Evolutionary conservation across 352 stramenopile genomes (phyloP), one percentile per base, ranked within the genome.

Genomic region (Globisporangium recalcitrans): DNA sequence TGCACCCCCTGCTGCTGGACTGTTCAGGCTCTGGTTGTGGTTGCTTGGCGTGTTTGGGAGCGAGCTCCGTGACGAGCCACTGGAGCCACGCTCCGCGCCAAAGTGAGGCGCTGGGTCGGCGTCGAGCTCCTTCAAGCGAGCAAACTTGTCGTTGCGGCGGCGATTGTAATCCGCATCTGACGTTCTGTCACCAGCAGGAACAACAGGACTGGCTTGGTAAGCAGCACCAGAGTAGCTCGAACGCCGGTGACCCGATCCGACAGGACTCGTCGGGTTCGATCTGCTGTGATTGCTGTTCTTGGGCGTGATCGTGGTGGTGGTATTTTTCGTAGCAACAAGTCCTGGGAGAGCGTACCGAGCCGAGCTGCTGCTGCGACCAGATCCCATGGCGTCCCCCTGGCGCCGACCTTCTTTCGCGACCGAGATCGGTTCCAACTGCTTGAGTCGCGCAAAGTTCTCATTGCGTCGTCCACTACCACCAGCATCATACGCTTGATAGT

Each of bases 81-180:
- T 1, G 38, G 38, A 46, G 22, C 21, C 44, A 22, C 29, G 47
- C 24, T 34, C 58, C 21, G 46, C 29, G 36, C 40, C 52, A 26
- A 48, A 4, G 9, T 31, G 29, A n/a, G 38, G 11, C 24, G 1
- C 55, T 21, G 24, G 54, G 1, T 29, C 22, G 19, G 46, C 32
- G 21, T 63, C 58, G 16, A 63, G 58, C 19, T 63, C 58, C 31
- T 63, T 57, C 46, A 57, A 19, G 46, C 24, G 58, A 2, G 58
- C 58, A 19, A 63, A 57, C 9, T 63, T 63, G 16, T 31, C 46
- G 3, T 34, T 47, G 47, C 58, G 58, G 22, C 31, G 48, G 10
- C 58, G 34, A n/a, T 63, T 38, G 32, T 49, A 49, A 21, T 63
- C 58, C 0, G 22, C 8, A 1, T 62, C 36, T 1, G 54, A 60